Evolutionary conservation across 2,329 filamentous ascomycete species (phyloP).

Genomic region (Paracoccidioides lutzii): DNA sequence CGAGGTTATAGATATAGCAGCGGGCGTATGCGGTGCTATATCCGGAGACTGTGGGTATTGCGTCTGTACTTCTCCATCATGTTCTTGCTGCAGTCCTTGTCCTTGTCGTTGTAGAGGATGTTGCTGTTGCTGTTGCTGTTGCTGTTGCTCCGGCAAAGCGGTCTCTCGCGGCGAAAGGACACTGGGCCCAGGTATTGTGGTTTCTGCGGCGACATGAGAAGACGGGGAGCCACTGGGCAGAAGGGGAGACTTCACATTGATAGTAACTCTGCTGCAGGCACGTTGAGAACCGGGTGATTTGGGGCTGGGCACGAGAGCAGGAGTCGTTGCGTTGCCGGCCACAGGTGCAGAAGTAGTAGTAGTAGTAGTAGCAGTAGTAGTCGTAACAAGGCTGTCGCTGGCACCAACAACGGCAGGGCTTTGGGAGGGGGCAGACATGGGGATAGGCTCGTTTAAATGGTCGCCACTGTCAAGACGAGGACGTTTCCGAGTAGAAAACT

Average conservation of each 20-base stretch:
- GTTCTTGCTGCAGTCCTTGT: not conserved
- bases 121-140: not conserved
- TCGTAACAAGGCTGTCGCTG: conserved; percentile 1
- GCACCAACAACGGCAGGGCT: not conserved
- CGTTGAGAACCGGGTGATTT: conserved; percentile 19
- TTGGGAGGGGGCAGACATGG: conserved; percentile 21
- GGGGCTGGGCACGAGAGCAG: conserved; percentile 12
- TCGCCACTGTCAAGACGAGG: conserved; percentile 36
- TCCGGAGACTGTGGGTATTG: not conserved
- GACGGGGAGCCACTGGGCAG: conserved; percentile 9
- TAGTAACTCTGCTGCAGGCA: conserved; percentile 34
- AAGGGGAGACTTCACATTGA: conserved; percentile 33
- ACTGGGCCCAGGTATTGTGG: not conserved
- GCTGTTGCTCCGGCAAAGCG: conserved; percentile 4
- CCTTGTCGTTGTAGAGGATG: conserved; percentile 4
- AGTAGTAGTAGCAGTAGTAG: no score
- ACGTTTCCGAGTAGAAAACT: conserved; percentile 31
- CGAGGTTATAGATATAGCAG: conserved; percentile 30
- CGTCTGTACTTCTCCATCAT: not conserved
- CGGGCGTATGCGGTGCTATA: conserved; percentile 12
- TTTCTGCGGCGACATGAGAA: conserved; percentile 10
- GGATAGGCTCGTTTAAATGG: conserved; percentile 22
- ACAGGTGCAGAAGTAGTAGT: no score
- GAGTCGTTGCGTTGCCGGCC: no score
- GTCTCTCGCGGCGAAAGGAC: not conserved